Percentiles rank a stretch among this genome's conserved stretches.
Evolutionary conservation across 2,329 filamentous ascomycete species (phyloP).

Genomic region (Alternaria sp.): DNA sequence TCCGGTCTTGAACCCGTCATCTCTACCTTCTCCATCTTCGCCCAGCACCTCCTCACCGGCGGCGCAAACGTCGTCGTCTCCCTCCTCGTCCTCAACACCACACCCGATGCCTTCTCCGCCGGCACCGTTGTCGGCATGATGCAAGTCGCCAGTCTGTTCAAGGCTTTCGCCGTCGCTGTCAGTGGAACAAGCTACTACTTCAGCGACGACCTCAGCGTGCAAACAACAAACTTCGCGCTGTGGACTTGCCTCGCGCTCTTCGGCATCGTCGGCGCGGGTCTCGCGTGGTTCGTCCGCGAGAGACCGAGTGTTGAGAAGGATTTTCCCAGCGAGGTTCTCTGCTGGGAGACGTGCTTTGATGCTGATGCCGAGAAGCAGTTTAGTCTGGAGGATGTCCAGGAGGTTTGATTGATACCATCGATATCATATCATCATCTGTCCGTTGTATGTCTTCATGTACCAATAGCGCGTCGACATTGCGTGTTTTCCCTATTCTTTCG

Average conservation of each 20-base stretch:
- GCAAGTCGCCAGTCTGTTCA: slow-evolving; percentile 55
- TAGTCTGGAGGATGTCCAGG: slow-evolving; percentile 15
- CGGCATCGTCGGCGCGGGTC: slow-evolving; percentile 50
- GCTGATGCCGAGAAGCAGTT: slow-evolving; percentile 43
- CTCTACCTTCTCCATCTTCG: slow-evolving; percentile 50
- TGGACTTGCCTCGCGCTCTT: slow-evolving; percentile 53
- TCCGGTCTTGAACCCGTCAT: slow-evolving; percentile 45
- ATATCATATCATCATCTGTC: background rate
- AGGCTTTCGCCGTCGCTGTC: slow-evolving; percentile 55
- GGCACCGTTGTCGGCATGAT: slow-evolving; percentile 58
- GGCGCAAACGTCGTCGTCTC: slow-evolving; percentile 53
- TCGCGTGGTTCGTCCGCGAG: slow-evolving; percentile 55
- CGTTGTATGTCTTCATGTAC: slow-evolving; percentile 8
- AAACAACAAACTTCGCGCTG: slow-evolving; percentile 52
- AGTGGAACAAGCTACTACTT: slow-evolving; percentile 55
- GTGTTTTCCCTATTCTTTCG: slow-evolving; percentile 1
- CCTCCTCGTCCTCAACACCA: slow-evolving; percentile 56
- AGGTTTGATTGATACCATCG: slow-evolving; percentile 4
- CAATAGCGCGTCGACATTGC: slow-evolving; percentile 4
- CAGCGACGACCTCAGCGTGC: slow-evolving; percentile 53
- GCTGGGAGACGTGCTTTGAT: slow-evolving; percentile 57
- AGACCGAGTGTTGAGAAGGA: slow-evolving; percentile 54
- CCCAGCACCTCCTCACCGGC: slow-evolving; percentile 53
- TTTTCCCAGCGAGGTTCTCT: slow-evolving; percentile 51
- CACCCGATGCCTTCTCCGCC: slow-evolving; percentile 55